Evolutionary conservation across 23 red algal species (phyloP).

Genomic region (Gracilaria vermiculophylla): DNA sequence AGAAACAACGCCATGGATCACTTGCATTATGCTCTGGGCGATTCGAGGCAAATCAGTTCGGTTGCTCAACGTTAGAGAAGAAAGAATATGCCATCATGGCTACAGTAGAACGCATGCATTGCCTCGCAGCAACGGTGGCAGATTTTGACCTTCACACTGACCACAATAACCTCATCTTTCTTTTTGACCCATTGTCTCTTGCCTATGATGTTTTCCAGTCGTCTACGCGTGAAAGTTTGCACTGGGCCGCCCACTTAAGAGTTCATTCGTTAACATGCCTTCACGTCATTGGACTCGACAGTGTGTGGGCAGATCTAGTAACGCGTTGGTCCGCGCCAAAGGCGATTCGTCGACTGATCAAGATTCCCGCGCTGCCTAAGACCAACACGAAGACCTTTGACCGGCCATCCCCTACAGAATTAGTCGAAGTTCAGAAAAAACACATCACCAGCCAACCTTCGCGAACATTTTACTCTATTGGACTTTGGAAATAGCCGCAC

Average conservation of each 20-base stretch:
- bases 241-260: not conserved
- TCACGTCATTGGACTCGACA: not conserved
- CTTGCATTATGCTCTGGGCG: not conserved
- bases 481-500: not conserved
- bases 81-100: not conserved
- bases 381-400: not conserved
- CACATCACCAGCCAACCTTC: not conserved
- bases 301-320: not conserved
- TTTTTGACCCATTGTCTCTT: not conserved
- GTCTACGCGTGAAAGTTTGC: not conserved
- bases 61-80: not conserved
- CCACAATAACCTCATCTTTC: conserved; percentile 21
- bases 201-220: not conserved
- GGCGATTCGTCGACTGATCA: not conserved
- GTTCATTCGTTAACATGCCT: not conserved
- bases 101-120: not conserved
- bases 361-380: not conserved
- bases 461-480: not conserved
- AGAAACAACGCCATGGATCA: not conserved
- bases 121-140: not conserved
- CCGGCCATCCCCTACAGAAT: not conserved
- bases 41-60: not conserved
- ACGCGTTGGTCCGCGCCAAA: not conserved
- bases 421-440: not conserved
- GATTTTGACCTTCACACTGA: not conserved